Percentiles rank a stretch among this genome's conserved stretches.
These are phyloP conservation scores for Basipetospora chlamydospora DNA, from an alignment of 2,329 filamentous ascomycete species.

Conservation along the genomic window DNA sequence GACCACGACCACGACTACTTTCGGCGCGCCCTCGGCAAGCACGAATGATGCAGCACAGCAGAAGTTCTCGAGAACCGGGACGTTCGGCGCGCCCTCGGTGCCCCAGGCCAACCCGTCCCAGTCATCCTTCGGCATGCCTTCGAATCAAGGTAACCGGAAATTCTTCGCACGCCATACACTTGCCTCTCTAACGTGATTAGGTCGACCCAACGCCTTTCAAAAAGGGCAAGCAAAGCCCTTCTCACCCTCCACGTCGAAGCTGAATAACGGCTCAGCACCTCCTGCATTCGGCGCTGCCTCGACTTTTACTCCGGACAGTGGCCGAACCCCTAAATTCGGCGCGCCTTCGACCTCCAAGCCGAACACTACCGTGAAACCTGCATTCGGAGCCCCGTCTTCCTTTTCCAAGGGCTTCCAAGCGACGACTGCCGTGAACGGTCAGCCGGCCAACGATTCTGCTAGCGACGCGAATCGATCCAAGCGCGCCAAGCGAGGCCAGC, in stretches of 20 bases:
- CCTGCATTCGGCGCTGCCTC: no score
- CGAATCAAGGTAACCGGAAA: conserved; percentile 6
- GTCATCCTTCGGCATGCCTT: conserved; percentile 6
- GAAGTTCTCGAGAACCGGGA: no score
- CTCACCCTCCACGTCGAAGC: conserved; percentile 1
- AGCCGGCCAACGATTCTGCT: background rate
- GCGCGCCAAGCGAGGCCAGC: background rate
- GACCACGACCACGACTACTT: background rate
- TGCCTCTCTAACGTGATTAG: conserved; percentile 5
- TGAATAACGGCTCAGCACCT: background rate
- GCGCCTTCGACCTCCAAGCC: no score
- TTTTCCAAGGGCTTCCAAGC: conserved; percentile 1
- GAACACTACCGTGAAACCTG: background rate
- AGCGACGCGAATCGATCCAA: conserved; percentile 1
- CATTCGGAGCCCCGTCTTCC: background rate
- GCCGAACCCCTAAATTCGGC: no score
- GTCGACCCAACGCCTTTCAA: background rate
- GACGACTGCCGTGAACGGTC: conserved; percentile 1
- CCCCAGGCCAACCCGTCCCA: conserved; percentile 1
- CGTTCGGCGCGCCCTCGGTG: conserved; percentile 1
- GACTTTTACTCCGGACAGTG: no score
- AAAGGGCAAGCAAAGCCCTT: conserved; percentile 1
- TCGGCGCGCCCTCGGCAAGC: no score
- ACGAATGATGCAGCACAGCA: no score
- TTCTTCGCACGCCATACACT: background rate